phyloP scores from a whole-genome alignment of 176 grass and related monocot genomes.

The Avena atlantica region DNA sequence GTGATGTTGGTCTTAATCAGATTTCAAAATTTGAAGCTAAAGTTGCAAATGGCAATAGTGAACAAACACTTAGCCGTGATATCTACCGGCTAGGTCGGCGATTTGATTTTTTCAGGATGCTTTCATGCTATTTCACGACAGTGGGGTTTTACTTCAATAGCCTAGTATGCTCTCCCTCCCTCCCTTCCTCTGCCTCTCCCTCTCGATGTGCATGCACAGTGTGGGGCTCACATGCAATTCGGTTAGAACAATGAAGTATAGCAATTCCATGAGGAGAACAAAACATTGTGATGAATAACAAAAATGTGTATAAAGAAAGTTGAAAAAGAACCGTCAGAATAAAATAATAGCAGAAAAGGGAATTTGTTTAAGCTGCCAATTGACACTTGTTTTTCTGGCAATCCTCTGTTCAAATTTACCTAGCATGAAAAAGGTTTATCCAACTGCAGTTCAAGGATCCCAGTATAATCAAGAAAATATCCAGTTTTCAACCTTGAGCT shows the following conservation, averaged over 20 bases:
- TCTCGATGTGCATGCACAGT: background rate
- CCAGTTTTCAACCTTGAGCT: background rate
- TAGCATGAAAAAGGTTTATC: background rate
- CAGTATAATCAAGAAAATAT: background rate
- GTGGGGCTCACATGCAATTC: background rate
- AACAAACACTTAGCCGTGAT: constrained; percentile 94
- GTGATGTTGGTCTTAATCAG: constrained; percentile 98
- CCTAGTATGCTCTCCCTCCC: constrained; percentile 60
- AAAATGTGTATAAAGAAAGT: background rate
- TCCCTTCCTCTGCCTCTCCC: background rate
- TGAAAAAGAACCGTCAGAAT: background rate
- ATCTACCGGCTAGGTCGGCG: constrained; percentile 71
- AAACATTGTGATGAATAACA: background rate
- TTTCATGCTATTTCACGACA: constrained; percentile 97
- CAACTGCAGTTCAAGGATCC: background rate
- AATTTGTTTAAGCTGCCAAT: background rate
- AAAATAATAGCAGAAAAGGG: background rate
- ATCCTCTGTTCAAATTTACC: background rate
- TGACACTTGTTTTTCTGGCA: background rate
- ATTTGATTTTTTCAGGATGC: constrained; percentile 97
- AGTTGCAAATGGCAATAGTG: constrained; percentile 97
- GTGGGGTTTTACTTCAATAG: constrained; percentile 98
- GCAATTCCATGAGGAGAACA: background rate
- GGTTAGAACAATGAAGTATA: background rate
- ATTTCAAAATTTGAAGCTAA: constrained; percentile 99